Percentiles rank a stretch among this genome's conserved stretches.
phyloP scores from a whole-genome alignment of 345 rosid species.

The Draba incana region DNA sequence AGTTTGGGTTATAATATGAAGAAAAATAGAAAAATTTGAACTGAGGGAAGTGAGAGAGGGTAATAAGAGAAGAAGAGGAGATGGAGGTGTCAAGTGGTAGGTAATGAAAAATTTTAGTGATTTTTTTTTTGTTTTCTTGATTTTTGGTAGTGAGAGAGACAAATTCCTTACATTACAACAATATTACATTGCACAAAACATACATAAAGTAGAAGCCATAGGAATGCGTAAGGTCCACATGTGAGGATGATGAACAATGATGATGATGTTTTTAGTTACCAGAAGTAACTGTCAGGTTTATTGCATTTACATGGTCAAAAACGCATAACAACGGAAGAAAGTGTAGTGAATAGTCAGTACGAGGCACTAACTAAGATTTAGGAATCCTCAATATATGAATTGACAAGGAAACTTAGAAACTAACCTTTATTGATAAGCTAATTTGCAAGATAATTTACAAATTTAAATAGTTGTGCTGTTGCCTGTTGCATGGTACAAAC shows the following conservation, averaged over 20 bases:
- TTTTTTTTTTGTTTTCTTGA: neutral
- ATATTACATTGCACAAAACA: neutral
- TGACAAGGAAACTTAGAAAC: too few species aligned
- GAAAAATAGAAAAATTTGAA: slow-evolving; percentile 20
- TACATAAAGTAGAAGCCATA: slow-evolving; percentile 20
- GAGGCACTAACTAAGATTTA: neutral
- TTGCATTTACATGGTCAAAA: slow-evolving; percentile 23
- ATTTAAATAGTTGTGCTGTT: too few species aligned
- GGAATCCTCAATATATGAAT: too few species aligned
- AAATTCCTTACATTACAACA: slow-evolving; percentile 7
- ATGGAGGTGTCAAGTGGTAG: slow-evolving; percentile 78
- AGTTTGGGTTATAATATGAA: slow-evolving; percentile 5
- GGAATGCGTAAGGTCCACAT: slow-evolving; percentile 34
- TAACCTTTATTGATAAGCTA: too few species aligned
- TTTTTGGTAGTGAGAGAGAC: slow-evolving; percentile 23
- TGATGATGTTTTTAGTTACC: slow-evolving; percentile 34
- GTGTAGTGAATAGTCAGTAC: slow-evolving; percentile 9
- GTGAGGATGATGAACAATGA: slow-evolving; percentile 23
- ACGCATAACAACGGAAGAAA: neutral
- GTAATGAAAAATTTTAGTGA: slow-evolving; percentile 49
- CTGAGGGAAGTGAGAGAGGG: slow-evolving; percentile 36
- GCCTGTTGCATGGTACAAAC: too few species aligned
- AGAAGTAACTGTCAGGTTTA: slow-evolving; percentile 30
- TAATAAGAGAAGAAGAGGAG: slow-evolving; percentile 52
- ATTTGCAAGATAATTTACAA: too few species aligned